Evolutionary conservation across 1,139 yeast species (phyloP), one percentile per base, ranked within the genome.

Genomic region (Kurtzmaniella quercitrusa): DNA sequence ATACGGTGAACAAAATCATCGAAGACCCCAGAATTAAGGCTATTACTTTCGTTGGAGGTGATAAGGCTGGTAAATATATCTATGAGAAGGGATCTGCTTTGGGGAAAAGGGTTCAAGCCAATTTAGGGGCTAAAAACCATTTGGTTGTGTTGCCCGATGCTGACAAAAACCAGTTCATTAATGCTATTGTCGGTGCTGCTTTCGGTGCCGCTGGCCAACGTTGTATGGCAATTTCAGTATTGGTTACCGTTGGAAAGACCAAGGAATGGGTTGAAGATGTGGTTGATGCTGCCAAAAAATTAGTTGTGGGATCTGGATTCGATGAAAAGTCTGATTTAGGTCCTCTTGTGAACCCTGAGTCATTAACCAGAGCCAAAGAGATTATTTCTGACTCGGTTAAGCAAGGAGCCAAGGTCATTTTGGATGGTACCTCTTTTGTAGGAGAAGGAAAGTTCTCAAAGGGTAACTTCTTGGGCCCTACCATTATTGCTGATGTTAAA

Each of bases 201-300:
- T 85, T 85, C 56, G 93, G 93, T 37, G 93, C 93, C 48, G 91
- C 91, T 31, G 93, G 93, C 47, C 91, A 84, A 68, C 77, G 93
- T 62, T 84, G 93, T 65, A 84, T 85, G 91, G 91, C 91, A 12
- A 81, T 85, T 40, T 79, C 86, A 14, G 89, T 82, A 4, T 71
- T 84, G 50, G 88, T 84, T 17, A 78, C 89, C n/a, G 90, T 85
- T 23, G 91, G 91, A 18, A 75, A 78, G 51, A 73, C 87, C 43
- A 75, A 74, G 58, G 75, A 75, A 49, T 84, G 91, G 91, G 66
- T 84, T 43, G 54, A 63, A 18, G 91, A 83, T 44, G 66, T 84
- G 43, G 75, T 79, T 31, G 72, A 65, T 40, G 82, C 80, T 44
- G 88, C 91, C 16, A 67, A 74, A 54, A 60, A 67, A 49, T 75